Evolutionary conservation across 306 rosid genomes (phyloP).

Genomic region (Rosa rugosa): DNA sequence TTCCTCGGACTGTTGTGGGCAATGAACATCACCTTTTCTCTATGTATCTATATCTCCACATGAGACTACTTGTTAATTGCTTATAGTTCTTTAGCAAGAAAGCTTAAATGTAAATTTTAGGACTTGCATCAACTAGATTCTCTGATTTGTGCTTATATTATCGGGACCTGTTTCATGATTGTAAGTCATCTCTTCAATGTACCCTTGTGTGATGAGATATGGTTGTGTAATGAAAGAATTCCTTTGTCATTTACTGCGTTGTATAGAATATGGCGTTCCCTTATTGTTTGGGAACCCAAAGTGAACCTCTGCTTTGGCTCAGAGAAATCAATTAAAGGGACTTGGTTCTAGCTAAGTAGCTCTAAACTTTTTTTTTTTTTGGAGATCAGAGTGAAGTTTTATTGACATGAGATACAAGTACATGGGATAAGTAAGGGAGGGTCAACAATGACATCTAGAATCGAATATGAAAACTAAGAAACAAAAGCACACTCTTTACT

Average conservation of each 20-base stretch:
- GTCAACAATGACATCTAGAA: too few species aligned
- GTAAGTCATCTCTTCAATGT: not conserved
- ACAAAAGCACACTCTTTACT: too few species aligned
- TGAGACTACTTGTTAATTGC: constrained; percentile 18
- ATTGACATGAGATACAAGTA: too few species aligned
- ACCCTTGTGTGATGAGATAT: not conserved
- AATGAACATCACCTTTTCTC: constrained; percentile 11
- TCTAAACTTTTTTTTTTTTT: too few species aligned
- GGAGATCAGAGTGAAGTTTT: too few species aligned
- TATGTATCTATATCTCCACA: constrained; percentile 23
- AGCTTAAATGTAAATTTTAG: constrained; percentile 46
- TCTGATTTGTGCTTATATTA: constrained; percentile 17
- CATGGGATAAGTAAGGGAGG: too few species aligned
- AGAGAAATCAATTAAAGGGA: not conserved
- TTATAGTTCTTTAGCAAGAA: constrained; percentile 27
- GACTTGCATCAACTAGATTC: constrained; percentile 26
- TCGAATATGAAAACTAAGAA: too few species aligned
- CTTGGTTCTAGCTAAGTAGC: not conserved
- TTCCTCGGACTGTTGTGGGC: constrained; percentile 30
- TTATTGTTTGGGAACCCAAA: too few species aligned
- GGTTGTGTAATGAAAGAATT: not conserved
- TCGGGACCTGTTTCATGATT: not conserved
- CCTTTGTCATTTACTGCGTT: too few species aligned
- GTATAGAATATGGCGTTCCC: too few species aligned
- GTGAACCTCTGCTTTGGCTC: not conserved